These are phyloP conservation scores for Daedaleopsis sinensis DNA, from an alignment of 768 basidiomycete species.

Conservation along the genomic window DNA sequence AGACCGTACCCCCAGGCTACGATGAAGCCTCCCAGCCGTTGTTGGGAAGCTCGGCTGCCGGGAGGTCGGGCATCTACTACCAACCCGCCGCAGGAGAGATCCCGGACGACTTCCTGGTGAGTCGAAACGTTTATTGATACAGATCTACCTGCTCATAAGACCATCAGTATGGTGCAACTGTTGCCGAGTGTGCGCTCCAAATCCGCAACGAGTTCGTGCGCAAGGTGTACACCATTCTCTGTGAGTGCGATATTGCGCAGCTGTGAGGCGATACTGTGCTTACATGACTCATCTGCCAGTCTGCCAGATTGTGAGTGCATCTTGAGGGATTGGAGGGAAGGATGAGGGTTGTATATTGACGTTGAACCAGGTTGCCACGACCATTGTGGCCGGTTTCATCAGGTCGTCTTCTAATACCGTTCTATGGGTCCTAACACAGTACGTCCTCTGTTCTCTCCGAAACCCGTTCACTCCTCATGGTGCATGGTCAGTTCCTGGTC, in stretches of 20 bases:
- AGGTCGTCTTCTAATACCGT: conserved; percentile 63
- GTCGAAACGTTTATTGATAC: conserved; percentile 12
- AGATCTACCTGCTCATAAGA: conserved; percentile 1
- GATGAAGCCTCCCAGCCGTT: conserved; percentile 49
- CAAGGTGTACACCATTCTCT: conserved; percentile 90
- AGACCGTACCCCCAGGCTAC: conserved; percentile 18
- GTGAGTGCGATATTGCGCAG: conserved; percentile 45
- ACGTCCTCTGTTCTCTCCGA: conserved; percentile 26
- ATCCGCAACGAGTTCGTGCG: conserved; percentile 86
- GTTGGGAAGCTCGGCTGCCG: conserved; percentile 41
- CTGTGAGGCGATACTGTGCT: neutral
- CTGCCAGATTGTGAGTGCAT: conserved; percentile 64
- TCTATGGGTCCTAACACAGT: conserved; percentile 75
- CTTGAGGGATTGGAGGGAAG: neutral
- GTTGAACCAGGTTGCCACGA: conserved; percentile 62
- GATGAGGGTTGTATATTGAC: neutral
- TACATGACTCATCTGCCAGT: conserved; percentile 43
- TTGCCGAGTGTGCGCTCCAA: conserved; percentile 74
- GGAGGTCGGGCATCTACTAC: conserved; percentile 63
- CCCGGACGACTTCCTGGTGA: conserved; percentile 93
- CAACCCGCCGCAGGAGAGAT: conserved; percentile 75
- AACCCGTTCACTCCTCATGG: neutral
- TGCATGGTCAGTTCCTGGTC: conserved; percentile 62
- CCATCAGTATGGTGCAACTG: conserved; percentile 75
- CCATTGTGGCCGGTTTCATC: conserved; percentile 72